phyloP scores from a whole-genome alignment of 495 filamentous ascomycete genomes.

The Neurospora terricola region DNA sequence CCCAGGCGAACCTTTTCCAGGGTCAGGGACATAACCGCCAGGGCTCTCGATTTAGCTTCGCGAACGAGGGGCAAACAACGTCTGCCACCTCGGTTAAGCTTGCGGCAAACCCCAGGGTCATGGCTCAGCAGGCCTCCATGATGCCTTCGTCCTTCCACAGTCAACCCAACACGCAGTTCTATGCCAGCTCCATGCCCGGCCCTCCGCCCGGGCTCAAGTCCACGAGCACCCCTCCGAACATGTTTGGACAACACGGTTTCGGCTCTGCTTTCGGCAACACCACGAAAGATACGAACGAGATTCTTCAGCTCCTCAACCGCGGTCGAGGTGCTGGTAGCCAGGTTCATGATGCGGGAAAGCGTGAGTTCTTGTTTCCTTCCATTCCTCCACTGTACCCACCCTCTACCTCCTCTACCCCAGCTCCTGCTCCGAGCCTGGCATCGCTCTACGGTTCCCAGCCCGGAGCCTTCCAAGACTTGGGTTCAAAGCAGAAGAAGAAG shows the following conservation, averaged over 20 bases:
- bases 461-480: slow-evolving; percentile 74
- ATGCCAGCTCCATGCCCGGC: slow-evolving; percentile 63
- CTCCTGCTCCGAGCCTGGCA: slow-evolving; percentile 76
- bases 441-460: slow-evolving; percentile 82
- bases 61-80: slow-evolving; percentile 54
- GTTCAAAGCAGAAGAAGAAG: slow-evolving; percentile 98
- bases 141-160: slow-evolving; percentile 64
- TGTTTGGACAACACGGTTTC: slow-evolving; percentile 66
- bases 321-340: slow-evolving; percentile 48
- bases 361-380: slow-evolving; percentile 76
- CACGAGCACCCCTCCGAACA: slow-evolving; percentile 80
- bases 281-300: slow-evolving; percentile 62
- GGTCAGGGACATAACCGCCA: slow-evolving; percentile 75
- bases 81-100: slow-evolving; percentile 69
- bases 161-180: slow-evolving; percentile 54
- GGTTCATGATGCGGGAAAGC: slow-evolving; percentile 76
- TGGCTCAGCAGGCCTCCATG: slow-evolving; percentile 83
- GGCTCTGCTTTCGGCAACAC: slow-evolving; percentile 45
- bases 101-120: slow-evolving; percentile 68
- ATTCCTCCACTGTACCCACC: slow-evolving; percentile 70
- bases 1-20: slow-evolving; percentile 52
- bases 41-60: slow-evolving; percentile 80
- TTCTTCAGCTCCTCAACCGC: slow-evolving; percentile 72
- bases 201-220: slow-evolving; percentile 94
- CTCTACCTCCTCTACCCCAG: slow-evolving; percentile 72